These are phyloP conservation scores for Citrus glauca DNA, from an alignment of 345 rosid genomes.

Conservation along the genomic window DNA sequence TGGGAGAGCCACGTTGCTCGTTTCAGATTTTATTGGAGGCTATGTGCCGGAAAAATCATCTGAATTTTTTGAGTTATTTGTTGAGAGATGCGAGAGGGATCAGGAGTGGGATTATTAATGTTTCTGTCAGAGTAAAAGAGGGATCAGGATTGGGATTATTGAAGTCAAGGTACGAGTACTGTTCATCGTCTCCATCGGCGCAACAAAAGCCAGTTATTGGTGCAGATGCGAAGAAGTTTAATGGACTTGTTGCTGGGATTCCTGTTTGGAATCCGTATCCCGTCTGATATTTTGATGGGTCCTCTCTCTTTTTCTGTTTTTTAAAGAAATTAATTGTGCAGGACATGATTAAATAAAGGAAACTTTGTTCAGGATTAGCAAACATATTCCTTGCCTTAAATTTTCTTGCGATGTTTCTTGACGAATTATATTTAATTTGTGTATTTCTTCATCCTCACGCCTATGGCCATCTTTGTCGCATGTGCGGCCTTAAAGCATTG, in stretches of 20 bases:
- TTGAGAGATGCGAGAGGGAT: conserved; percentile 41
- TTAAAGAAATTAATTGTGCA: no score
- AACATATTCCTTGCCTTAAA: background rate
- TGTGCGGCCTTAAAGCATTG: no score
- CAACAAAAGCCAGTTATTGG: background rate
- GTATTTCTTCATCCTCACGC: no score
- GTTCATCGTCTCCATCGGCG: conserved; percentile 4
- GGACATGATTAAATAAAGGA: background rate
- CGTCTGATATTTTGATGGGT: background rate
- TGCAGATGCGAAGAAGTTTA: background rate
- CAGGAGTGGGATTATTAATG: conserved; percentile 51
- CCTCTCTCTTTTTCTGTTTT: background rate
- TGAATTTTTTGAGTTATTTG: conserved; percentile 66
- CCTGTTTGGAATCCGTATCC: conserved; percentile 37
- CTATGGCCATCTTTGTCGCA: no score
- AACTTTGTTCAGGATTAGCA: background rate
- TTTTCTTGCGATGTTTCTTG: background rate
- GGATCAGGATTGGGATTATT: background rate
- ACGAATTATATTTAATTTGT: background rate
- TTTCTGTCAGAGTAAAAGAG: conserved; percentile 19
- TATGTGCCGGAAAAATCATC: conserved; percentile 33
- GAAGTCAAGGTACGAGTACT: background rate
- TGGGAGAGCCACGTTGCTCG: conserved; percentile 42
- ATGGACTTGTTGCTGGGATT: conserved; percentile 43
- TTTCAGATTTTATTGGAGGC: conserved; percentile 56